A percentile compares a stretch with the other conserved stretches of the same genome.
These are phyloP conservation scores for Vitis rotundifolia DNA, from an alignment of 164 flowering plant genomes.

Conservation along the genomic window DNA sequence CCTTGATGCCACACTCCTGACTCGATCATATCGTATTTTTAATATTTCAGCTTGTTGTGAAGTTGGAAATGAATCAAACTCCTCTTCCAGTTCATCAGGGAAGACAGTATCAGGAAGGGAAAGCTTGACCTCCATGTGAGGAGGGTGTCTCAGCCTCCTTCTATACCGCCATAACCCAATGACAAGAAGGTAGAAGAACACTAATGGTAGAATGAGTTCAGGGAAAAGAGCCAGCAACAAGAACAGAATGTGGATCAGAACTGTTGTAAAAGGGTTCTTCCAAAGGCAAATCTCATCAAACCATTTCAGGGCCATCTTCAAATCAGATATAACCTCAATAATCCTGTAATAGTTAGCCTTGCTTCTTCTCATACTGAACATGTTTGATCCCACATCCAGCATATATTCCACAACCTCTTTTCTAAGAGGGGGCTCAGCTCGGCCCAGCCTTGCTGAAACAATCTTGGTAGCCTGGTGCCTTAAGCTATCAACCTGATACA, in stretches of 20 bases:
- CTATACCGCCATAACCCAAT: slow-evolving; percentile 37
- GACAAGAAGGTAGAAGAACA: slow-evolving; percentile 31
- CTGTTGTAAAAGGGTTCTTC: slow-evolving; percentile 31
- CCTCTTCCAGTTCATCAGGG: slow-evolving; percentile 30
- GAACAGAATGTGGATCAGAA: slow-evolving; percentile 32
- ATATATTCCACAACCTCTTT: slow-evolving; percentile 43
- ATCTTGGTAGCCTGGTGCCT: slow-evolving; percentile 24
- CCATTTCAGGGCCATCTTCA: slow-evolving; percentile 22
- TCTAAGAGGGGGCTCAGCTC: slow-evolving; percentile 30
- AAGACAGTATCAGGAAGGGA: slow-evolving; percentile 31
- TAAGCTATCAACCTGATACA: slow-evolving; percentile 18
- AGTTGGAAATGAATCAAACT: slow-evolving; percentile 29
- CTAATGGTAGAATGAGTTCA: slow-evolving; percentile 34
- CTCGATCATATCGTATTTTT: slow-evolving; percentile 30
- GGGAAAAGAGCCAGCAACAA: slow-evolving; percentile 30
- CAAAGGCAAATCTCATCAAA: slow-evolving; percentile 32
- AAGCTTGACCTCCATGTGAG: slow-evolving; percentile 27
- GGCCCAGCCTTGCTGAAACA: slow-evolving; percentile 21
- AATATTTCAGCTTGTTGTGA: slow-evolving; percentile 20
- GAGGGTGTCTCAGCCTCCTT: slow-evolving; percentile 26
- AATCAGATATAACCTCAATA: slow-evolving; percentile 20
- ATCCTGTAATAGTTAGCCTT: slow-evolving; percentile 33
- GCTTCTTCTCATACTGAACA: slow-evolving; percentile 41
- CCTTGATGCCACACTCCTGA: slow-evolving; percentile 29
- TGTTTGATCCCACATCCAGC: slow-evolving; percentile 32